Base-by-base conservation (phyloP, 345 rosid species). In the Brassica carinata region DNA sequence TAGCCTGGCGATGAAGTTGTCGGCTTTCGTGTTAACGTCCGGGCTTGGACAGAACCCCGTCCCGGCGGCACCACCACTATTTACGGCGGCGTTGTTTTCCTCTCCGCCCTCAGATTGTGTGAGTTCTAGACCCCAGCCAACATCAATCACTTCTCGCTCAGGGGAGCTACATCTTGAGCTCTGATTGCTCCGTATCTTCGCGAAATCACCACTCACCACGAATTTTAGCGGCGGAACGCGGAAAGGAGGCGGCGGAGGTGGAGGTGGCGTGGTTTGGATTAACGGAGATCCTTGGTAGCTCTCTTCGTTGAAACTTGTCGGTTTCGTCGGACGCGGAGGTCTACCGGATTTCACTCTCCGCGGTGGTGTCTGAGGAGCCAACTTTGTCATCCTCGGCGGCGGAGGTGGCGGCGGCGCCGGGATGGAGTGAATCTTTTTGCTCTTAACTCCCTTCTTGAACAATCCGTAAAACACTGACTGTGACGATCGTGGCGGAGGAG, bases 11-110 rank as follows among this genome's bases (percentile, higher is more conserved):
- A 94, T 94, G 84, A 94, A 94, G 19, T 80, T 81, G 30, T 89
- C 98, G 7, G 97, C 98, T 83, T 94, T 90, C 11, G 73, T 77
- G 72, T 94, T 88, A 11, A 94, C 97, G 77, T 94, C 98, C 7
- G 97, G 97, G 74, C 96, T 94, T n/a, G 92, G 93, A 73, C 94
- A 92, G 72, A 83, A 87, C 13, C 73, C 79, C 8, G 79, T 26
- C 64, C 34, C 13, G 38, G 85, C 79, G 26, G 77, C 66, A 2
- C 9, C 66, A 30, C 10, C 15, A n/a, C 5, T 13, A 7, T 84
- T 59, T 18, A 38, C 68, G 30, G 73, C 69, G 71, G 9, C 72
- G 23, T 31, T 11, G 3, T 8, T 7, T 18, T 76, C 84, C 14
- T 65, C 85, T 43, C 72, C 78, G 13, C 73, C 82, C 36, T 85